Evolutionary conservation across 192 early-diverging fungal genomes (phyloP).

Genomic region (Entomortierella lignicola): DNA sequence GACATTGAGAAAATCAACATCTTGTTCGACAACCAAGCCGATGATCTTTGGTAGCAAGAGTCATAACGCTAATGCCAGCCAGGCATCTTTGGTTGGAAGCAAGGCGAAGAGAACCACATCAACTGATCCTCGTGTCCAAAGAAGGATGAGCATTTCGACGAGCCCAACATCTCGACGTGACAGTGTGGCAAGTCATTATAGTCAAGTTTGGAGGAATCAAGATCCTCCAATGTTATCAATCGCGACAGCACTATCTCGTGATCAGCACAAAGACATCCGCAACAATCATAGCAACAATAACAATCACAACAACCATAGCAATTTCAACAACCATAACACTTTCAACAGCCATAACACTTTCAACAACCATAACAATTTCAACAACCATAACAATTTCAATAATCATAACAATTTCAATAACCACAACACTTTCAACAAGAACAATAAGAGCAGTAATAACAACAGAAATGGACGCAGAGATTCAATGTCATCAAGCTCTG

Average conservation of each 20-base stretch:
- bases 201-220: neutral
- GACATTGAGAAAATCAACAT: constrained; percentile 27
- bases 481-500: constrained; percentile 14
- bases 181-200: constrained; percentile 8
- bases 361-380: too few species aligned
- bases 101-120: neutral
- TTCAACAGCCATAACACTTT: too few species aligned
- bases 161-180: neutral
- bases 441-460: neutral
- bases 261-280: too few species aligned
- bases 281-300: too few species aligned
- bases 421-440: neutral
- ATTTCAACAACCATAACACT: too few species aligned
- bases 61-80: constrained; percentile 7
- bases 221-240: neutral
- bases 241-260: too few species aligned
- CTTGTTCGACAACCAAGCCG: constrained; percentile 2
- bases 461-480: constrained; percentile 2
- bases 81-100: neutral
- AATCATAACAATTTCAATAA: neutral
- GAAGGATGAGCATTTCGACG: neutral
- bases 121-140: neutral
- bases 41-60: neutral
- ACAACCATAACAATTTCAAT: too few species aligned
- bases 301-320: too few species aligned